phyloP scores from a whole-genome alignment of 345 rosid species.

The Citrus australasica region DNA sequence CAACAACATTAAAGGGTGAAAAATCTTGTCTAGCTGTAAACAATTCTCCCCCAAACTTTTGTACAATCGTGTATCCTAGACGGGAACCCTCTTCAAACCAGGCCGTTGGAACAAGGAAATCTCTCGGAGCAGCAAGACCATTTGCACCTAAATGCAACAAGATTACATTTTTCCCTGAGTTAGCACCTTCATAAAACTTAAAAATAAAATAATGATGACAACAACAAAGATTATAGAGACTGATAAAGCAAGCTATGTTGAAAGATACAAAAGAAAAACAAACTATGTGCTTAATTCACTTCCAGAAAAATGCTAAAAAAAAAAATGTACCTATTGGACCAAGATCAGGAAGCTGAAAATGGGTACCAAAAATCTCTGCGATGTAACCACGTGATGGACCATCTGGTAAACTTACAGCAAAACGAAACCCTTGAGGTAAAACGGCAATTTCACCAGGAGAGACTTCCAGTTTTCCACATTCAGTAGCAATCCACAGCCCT shows the following conservation, averaged over 20 bases:
- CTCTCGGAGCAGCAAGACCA: constrained; percentile 94
- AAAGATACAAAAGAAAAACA: background rate
- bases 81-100: constrained; percentile 72
- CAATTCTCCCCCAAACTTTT: constrained; percentile 87
- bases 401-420: constrained; percentile 63
- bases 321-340: constrained; percentile 84
- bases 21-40: constrained; percentile 91
- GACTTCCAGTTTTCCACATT: constrained; percentile 82
- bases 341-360: constrained; percentile 98
- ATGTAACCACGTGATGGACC: constrained; percentile 95
- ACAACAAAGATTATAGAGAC: background rate
- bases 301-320: constrained; percentile 10
- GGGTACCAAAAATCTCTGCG: constrained; percentile 86
- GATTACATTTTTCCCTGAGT: background rate
- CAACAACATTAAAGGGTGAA: constrained; percentile 93
- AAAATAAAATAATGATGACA: too few species aligned
- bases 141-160: constrained; percentile 63
- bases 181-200: background rate
- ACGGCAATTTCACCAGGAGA: constrained; percentile 86
- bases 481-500: constrained; percentile 93
- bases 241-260: background rate
- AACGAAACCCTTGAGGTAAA: constrained; percentile 91
- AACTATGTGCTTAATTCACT: background rate
- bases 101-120: constrained; percentile 81
- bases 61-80: constrained; percentile 69